Percentiles rank a stretch among this genome's conserved stretches.
These are phyloP conservation scores for Apocynum venetum DNA, from an alignment of 257 asterid species.

Conservation along the genomic window DNA sequence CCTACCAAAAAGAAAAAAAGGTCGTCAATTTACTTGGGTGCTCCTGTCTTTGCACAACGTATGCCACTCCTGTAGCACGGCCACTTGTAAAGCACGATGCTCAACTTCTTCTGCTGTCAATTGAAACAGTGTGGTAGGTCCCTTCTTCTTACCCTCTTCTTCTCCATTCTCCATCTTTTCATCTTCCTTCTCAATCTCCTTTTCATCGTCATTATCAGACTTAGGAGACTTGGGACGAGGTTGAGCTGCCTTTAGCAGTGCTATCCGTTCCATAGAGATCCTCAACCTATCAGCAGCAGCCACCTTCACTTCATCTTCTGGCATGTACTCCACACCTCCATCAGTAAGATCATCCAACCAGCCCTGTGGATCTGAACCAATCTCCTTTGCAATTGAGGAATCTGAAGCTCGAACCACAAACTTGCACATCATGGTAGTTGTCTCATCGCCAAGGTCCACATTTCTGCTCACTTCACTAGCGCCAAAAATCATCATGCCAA, in stretches of 20 bases:
- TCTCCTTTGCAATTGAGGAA: constrained; percentile 67
- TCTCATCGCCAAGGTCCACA: constrained; percentile 85
- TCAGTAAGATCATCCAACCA: constrained; percentile 93
- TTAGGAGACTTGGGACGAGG: constrained; percentile 57
- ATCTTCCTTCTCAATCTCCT: constrained; percentile 36
- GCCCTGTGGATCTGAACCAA: constrained; percentile 73
- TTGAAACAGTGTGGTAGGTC: constrained; percentile 59
- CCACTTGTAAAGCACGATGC: constrained; percentile 81
- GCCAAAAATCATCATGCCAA: constrained; percentile 91
- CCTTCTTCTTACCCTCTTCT: constrained; percentile 46
- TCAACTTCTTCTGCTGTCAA: constrained; percentile 76
- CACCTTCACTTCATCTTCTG: constrained; percentile 85
- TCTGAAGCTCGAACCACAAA: constrained; percentile 90
- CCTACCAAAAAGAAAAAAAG: neutral
- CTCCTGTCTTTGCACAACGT: constrained; percentile 66
- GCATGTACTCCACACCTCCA: constrained; percentile 79
- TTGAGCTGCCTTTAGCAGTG: constrained; percentile 71
- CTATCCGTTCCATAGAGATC: constrained; percentile 82
- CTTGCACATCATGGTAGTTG: constrained; percentile 91
- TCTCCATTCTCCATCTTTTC: constrained; percentile 31
- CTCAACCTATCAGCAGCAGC: constrained; percentile 72
- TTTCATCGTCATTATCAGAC: constrained; percentile 44
- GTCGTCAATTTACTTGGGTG: constrained; percentile 39
- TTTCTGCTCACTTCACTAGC: constrained; percentile 92
- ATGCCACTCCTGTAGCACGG: constrained; percentile 87